Conservation (phyloP, 768 basidiomycete genomes). For the Dioszegia crocea region DNA sequence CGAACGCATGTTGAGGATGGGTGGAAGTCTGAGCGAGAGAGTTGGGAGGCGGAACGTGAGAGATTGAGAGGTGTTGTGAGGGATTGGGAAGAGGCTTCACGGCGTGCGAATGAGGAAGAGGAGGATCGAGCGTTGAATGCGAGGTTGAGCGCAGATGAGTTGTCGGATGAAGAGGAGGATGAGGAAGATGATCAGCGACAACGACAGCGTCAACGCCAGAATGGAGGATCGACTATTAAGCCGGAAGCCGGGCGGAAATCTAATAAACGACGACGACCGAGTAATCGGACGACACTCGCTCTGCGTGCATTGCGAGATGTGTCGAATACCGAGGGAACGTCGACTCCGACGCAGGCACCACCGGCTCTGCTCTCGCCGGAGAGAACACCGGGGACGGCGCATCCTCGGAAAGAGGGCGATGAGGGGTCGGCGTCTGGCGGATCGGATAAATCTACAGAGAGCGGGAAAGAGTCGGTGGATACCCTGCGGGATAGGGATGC, state of each 20-base stretch:
- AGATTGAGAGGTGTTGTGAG: constrained; percentile 67
- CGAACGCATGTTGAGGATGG: constrained; percentile 72
- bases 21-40: constrained; percentile 71
- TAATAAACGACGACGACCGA: constrained; percentile 30
- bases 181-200: constrained; percentile 11
- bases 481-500: constrained; percentile 28
- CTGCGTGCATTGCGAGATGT: constrained; percentile 39
- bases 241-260: constrained; percentile 5
- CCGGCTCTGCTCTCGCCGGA: background rate
- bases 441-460: constrained; percentile 16
- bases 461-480: constrained; percentile 29
- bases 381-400: background rate
- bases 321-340: constrained; percentile 19
- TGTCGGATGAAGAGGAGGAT: constrained; percentile 31
- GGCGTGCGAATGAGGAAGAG: constrained; percentile 49
- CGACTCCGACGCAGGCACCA: constrained; percentile 20
- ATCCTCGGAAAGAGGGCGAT: background rate
- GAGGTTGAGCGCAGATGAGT: constrained; percentile 32
- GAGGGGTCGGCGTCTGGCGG: background rate
- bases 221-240: no score
- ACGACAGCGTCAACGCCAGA: constrained; percentile 11
- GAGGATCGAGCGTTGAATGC: constrained; percentile 48
- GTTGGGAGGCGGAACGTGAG: constrained; percentile 77
- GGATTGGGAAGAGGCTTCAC: constrained; percentile 66
- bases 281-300: constrained; percentile 28